Evolutionary conservation across 176 grass and related monocot genomes (phyloP).

Genomic region (Elymus sibiricus): DNA sequence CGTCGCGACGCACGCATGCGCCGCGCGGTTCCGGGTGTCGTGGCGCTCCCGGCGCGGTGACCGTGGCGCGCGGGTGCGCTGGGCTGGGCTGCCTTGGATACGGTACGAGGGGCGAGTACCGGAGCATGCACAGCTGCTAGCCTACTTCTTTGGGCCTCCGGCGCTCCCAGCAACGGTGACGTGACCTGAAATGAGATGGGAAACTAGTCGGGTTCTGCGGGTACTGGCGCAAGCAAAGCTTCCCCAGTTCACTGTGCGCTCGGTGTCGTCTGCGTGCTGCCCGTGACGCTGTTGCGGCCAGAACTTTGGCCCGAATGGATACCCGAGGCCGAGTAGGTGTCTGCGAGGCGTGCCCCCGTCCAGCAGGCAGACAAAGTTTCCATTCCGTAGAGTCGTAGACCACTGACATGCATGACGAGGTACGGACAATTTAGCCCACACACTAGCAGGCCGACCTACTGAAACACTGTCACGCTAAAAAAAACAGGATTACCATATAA

Average conservation of each 20-base stretch:
- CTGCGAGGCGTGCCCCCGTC: neutral
- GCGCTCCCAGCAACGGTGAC: conserved; percentile 7
- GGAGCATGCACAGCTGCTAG: neutral
- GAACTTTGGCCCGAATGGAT: neutral
- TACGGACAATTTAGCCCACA: neutral
- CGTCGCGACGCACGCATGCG: neutral
- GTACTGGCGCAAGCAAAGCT: no score
- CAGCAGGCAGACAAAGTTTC: conserved; percentile 17
- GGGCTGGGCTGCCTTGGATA: neutral
- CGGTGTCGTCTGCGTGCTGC: neutral
- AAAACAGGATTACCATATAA: neutral
- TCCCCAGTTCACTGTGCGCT: neutral
- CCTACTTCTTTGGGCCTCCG: neutral
- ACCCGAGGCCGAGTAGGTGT: neutral
- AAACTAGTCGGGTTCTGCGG: neutral
- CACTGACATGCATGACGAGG: neutral
- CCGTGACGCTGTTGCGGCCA: conserved; percentile 17
- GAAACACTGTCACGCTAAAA: no score
- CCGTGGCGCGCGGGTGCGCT: neutral
- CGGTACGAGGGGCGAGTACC: neutral
- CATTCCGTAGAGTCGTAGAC: neutral
- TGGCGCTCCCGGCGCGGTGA: neutral
- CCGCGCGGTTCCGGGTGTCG: neutral
- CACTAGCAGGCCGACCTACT: neutral
- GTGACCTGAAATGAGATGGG: neutral